phyloP scores from a whole-genome alignment of 1,284 basidiomycete genomes.

The Waitea zeae region DNA sequence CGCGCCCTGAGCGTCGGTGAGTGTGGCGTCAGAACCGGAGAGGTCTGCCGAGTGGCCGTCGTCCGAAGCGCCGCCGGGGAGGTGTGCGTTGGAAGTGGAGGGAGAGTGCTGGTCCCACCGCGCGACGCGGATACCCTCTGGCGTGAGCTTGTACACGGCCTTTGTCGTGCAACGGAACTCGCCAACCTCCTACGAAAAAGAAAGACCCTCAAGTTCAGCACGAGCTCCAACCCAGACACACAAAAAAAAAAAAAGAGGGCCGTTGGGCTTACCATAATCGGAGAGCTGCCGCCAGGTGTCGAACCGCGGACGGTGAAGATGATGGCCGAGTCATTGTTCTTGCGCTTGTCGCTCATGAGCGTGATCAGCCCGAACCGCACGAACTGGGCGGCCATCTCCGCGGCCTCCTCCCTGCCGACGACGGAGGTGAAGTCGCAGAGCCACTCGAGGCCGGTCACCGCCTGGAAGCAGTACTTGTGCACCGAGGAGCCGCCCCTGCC shows the following conservation, averaged over 20 bases:
- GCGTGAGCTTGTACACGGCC: conserved; percentile 87
- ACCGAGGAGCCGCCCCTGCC: conserved; percentile 22
- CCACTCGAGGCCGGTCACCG: conserved; percentile 86
- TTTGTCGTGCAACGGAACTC: conserved; percentile 94
- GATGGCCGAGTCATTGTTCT: conserved; percentile 76
- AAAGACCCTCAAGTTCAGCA: no score
- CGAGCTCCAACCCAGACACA: conserved; percentile 2
- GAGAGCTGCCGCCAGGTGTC: conserved; percentile 52
- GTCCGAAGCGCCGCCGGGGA: conserved; percentile 22
- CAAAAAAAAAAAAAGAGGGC: not conserved
- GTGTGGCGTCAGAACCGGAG: conserved; percentile 18
- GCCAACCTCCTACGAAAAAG: conserved; percentile 72
- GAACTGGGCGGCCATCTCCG: conserved; percentile 94
- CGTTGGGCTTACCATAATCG: conserved; percentile 53
- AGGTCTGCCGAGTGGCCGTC: conserved; percentile 20
- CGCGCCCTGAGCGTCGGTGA: conserved; percentile 25
- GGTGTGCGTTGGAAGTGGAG: conserved; percentile 43
- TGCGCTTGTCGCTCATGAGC: conserved; percentile 76
- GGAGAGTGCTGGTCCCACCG: conserved; percentile 68
- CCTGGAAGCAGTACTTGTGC: conserved; percentile 75
- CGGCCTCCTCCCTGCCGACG: conserved; percentile 90
- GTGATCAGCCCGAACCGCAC: conserved; percentile 86
- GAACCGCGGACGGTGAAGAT: conserved; percentile 82
- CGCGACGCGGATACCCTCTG: conserved; percentile 73
- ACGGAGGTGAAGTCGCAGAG: conserved; percentile 95